Evolutionary conservation across 2,329 filamentous ascomycete species (phyloP), one percentile per base, ranked within the genome.

Genomic region (Biscogniauxia marginata): DNA sequence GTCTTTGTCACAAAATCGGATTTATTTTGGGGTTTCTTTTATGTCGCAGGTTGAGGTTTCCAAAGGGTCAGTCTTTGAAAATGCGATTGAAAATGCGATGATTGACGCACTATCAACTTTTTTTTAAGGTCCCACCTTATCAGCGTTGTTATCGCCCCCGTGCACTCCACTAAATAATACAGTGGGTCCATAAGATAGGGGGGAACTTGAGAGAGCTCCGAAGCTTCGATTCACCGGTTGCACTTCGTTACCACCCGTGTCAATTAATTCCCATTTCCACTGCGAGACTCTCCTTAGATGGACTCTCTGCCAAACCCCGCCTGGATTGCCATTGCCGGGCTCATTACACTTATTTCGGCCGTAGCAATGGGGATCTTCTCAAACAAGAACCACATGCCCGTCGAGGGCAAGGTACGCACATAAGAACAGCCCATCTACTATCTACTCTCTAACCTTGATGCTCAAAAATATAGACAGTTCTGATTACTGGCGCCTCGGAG

Each of bases 401-500:
- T 97, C 9, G 86, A 92, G 66, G 91, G 91, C 72, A 90, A 89
- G 80, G 93, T 95, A 72, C 50, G 78, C 56, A 19, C 43, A 25
- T 3, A 47, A 19, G 53, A 30, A 48, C 46, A 9, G 43, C 43
- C 6, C 20, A n/a, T 47, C 18, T 9, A 23, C 11, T 39, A 6
- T 39, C 3, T 2, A 11, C 30, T 16, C n/a, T 39, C 13, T 11
- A 2, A 11, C n/a, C 5, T 16, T 39, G 7, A 39, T 39, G 4
- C 30, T 39, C 13, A 8, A 2, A 39, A 39, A 25, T 55, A 8
- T 65, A 96, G 92, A 96, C 93, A 2, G 81, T 96, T 52, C 79
- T 98, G 54, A 79, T 99, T 52, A 99, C 95, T 0, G 95, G 95
- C 48, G 92, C 88, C 25, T 97, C 95, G 0, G 90, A 97, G 70